Conservation (phyloP, 306 rosid genomes). For the Dryas octopetala region DNA sequence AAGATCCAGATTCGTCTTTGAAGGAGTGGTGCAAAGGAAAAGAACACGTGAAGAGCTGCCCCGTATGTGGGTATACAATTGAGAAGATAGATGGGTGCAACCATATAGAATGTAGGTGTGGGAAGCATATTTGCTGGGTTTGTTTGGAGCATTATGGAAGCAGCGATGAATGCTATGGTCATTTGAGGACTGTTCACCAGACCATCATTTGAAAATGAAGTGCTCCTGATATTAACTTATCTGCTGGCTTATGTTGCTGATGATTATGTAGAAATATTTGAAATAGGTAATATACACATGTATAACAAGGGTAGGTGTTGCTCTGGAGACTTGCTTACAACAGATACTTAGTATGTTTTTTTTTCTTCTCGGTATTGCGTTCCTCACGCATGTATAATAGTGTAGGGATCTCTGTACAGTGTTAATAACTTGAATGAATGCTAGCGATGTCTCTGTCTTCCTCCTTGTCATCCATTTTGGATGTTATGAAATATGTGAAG, state of each 20-base stretch:
- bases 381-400: not conserved
- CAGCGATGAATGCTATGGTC: conserved; percentile 73
- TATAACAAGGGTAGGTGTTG: not conserved
- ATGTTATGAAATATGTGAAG: not conserved
- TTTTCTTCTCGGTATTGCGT: not conserved
- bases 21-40: conserved; percentile 76
- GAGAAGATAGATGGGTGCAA: conserved; percentile 95
- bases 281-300: not conserved
- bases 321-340: not conserved
- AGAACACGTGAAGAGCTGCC: conserved; percentile 77
- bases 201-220: conserved; percentile 40
- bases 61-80: conserved; percentile 57
- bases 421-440: not conserved
- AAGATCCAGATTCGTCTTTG: conserved; percentile 85
- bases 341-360: no score
- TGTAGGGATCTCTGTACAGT: not conserved
- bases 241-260: not conserved
- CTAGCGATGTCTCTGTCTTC: not conserved
- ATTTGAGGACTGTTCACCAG: conserved; percentile 64
- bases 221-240: not conserved
- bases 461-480: not conserved
- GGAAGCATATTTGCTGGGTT: conserved; percentile 89
- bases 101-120: conserved; percentile 84
- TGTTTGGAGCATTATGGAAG: conserved; percentile 58
- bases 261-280: conserved; percentile 3